Percentiles rank a stretch among this genome's conserved stretches.
Evolutionary conservation across 2,329 filamentous ascomycete genomes (phyloP).

Genomic region (Fusarium piperis): DNA sequence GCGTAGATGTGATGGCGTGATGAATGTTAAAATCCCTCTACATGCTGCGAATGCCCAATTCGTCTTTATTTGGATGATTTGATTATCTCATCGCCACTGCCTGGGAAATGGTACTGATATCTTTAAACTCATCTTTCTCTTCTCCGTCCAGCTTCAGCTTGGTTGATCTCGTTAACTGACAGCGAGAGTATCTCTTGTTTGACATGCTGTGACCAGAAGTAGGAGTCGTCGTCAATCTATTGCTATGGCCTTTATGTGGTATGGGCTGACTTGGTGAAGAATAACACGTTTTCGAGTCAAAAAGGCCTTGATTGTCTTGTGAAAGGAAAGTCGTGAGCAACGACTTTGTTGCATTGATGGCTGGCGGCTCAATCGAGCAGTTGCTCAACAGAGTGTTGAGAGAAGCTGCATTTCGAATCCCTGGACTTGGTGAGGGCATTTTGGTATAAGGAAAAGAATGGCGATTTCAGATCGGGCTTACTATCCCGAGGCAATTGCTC

Average conservation of each 20-base stretch:
- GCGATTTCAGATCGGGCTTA: background rate
- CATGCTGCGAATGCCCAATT: background rate
- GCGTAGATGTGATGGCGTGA: background rate
- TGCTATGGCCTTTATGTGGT: background rate
- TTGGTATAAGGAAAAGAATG: background rate
- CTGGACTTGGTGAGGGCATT: background rate
- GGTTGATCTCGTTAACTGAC: background rate
- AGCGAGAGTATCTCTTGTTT: background rate
- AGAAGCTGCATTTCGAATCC: background rate
- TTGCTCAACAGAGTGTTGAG: background rate
- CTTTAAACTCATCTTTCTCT: background rate
- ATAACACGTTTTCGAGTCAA: background rate
- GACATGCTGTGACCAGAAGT: too few species aligned
- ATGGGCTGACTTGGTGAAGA: background rate
- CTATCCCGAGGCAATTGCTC: background rate
- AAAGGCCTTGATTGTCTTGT: background rate
- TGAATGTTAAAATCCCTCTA: background rate
- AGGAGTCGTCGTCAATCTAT: accelerated
- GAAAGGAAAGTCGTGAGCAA: background rate
- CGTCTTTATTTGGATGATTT: too few species aligned
- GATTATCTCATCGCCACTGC: accelerated
- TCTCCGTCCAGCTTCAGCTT: background rate
- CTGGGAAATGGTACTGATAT: background rate
- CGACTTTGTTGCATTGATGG: background rate
- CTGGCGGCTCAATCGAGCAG: background rate